phyloP scores from a whole-genome alignment of 768 basidiomycete species.

The Collybia sordida region DNA sequence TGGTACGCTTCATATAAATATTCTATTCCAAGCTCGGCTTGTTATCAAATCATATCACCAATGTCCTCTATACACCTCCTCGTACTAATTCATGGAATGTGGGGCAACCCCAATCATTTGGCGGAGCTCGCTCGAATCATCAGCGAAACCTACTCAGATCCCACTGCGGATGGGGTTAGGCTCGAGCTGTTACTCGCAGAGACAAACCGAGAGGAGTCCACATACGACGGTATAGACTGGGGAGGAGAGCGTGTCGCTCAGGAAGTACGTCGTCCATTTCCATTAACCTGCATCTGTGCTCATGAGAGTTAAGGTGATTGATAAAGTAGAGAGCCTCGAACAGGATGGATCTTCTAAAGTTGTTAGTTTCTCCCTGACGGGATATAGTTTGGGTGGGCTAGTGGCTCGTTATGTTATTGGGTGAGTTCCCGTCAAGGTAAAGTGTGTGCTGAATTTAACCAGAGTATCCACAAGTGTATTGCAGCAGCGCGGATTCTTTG shows the following conservation, averaged over 20 bases:
- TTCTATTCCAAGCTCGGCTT: no score
- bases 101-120: constrained; percentile 71
- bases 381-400: constrained; percentile 80
- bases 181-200: constrained; percentile 62
- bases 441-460: constrained; percentile 49
- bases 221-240: constrained; percentile 84
- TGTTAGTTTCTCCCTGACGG: constrained; percentile 66
- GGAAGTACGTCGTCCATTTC: constrained; percentile 48
- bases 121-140: constrained; percentile 53
- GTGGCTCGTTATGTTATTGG: constrained; percentile 9
- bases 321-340: constrained; percentile 52
- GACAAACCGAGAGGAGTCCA: constrained; percentile 61
- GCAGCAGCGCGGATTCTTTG: constrained; percentile 67
- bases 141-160: constrained; percentile 34
- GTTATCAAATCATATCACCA: neutral
- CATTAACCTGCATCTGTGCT: neutral
- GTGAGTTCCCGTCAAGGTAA: constrained; percentile 57
- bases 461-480: constrained; percentile 48
- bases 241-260: constrained; percentile 74
- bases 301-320: constrained; percentile 42
- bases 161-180: constrained; percentile 33
- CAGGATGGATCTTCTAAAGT: constrained; percentile 49
- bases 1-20: no score
- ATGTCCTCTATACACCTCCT: constrained; percentile 38
- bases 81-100: constrained; percentile 67